Evolutionary conservation across 176 grass and related monocot species (phyloP).

Genomic region (Guadua angustifolia): DNA sequence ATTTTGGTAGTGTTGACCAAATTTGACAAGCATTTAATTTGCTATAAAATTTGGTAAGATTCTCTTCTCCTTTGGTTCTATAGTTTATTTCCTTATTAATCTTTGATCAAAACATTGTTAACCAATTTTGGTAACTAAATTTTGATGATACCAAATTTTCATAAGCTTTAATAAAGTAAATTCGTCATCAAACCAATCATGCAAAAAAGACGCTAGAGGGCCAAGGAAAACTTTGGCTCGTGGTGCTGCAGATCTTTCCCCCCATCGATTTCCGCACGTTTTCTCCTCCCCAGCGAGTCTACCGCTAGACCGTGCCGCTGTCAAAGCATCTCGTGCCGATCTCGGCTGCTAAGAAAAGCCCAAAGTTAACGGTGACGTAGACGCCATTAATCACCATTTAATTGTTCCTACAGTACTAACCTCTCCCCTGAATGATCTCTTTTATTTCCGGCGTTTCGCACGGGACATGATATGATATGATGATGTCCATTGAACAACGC

Average conservation of each 20-base stretch:
- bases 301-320: neutral
- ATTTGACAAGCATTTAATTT: no score
- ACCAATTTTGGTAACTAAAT: no score
- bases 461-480: neutral
- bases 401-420: neutral
- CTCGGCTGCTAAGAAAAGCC: neutral
- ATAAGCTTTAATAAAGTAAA: no score
- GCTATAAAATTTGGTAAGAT: no score
- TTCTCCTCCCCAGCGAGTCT: neutral
- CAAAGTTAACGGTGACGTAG: neutral
- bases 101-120: no score
- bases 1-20: no score
- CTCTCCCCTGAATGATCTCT: neutral
- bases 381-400: neutral
- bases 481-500: neutral
- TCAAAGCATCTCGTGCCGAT: neutral
- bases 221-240: neutral
- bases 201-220: no score
- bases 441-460: neutral
- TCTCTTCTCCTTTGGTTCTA: no score
- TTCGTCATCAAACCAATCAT: no score
- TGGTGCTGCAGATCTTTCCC: neutral
- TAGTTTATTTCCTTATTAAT: no score
- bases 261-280: slow-evolving; percentile 15
- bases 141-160: no score